Percentiles rank a stretch among this genome's conserved stretches.
Evolutionary conservation across 2,329 filamentous ascomycete genomes (phyloP).

Genomic region (Trichoderma asperellum): DNA sequence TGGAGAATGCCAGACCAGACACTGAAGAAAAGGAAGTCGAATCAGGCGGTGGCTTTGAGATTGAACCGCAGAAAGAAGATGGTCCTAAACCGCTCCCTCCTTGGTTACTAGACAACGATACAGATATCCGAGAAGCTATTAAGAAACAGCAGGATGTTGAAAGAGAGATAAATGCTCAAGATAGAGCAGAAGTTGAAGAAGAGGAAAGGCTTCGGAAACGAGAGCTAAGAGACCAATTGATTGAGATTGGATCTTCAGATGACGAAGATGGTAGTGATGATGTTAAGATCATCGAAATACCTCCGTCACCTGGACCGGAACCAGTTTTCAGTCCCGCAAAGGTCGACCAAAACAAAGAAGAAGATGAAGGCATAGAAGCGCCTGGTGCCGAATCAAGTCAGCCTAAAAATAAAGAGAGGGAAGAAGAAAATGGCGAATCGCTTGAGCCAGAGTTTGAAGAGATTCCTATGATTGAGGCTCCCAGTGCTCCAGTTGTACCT

Average conservation of each 20-base stretch:
- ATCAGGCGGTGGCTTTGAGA: constrained; percentile 68
- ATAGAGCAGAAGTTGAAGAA: constrained; percentile 60
- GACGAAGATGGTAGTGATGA: constrained; percentile 62
- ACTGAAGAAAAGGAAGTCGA: constrained; percentile 50
- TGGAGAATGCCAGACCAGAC: constrained; percentile 25
- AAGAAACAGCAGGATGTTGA: constrained; percentile 62
- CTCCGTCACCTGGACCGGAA: constrained; percentile 39
- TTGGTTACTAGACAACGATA: constrained; percentile 70
- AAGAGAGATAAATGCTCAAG: constrained; percentile 65
- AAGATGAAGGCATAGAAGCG: background rate
- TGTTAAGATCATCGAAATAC: constrained; percentile 59
- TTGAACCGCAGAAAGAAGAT: constrained; percentile 48
- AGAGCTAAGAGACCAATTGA: constrained; percentile 53
- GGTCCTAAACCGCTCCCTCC: constrained; percentile 69
- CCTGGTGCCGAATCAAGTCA: background rate
- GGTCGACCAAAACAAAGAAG: constrained; percentile 28
- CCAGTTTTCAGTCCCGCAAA: background rate
- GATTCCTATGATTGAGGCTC: constrained; percentile 35
- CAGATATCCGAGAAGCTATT: constrained; percentile 67
- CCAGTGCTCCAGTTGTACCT: constrained; percentile 5
- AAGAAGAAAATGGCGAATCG: constrained; percentile 2
- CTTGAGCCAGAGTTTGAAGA: constrained; percentile 45
- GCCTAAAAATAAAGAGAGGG: background rate
- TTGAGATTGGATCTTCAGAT: constrained; percentile 66
- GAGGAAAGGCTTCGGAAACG: constrained; percentile 54